phyloP scores from a whole-genome alignment of 2,329 filamentous ascomycete genomes.

The Beauveria bassiana region DNA sequence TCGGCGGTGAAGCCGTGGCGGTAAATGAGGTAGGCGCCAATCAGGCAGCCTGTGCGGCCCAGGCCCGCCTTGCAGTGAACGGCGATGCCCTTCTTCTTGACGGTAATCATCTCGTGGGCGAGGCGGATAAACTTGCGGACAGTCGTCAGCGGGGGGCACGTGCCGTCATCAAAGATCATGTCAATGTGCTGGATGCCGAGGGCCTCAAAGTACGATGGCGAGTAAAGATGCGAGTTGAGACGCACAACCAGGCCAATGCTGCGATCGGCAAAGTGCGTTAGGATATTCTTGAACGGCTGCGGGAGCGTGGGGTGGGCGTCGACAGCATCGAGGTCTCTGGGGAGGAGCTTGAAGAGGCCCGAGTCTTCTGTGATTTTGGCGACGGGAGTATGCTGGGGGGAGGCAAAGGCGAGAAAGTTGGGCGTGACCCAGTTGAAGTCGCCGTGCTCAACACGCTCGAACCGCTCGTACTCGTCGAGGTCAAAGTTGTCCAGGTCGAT shows the following conservation, averaged over 20 bases:
- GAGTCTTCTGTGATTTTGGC: constrained; percentile 65
- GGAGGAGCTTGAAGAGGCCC: constrained; percentile 65
- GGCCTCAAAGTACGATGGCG: constrained; percentile 92
- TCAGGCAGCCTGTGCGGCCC: constrained; percentile 89
- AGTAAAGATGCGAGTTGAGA: constrained; percentile 92
- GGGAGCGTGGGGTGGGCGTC: constrained; percentile 64
- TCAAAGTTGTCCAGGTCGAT: constrained; percentile 91
- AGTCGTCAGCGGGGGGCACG: constrained; percentile 80
- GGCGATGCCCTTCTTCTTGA: constrained; percentile 86
- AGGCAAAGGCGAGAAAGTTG: constrained; percentile 91
- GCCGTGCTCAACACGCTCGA: constrained; percentile 91
- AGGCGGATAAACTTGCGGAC: constrained; percentile 93
- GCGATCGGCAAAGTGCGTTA: constrained; percentile 78
- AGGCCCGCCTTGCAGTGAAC: constrained; percentile 98
- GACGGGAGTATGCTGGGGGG: constrained; percentile 75
- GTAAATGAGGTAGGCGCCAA: constrained; percentile 96
- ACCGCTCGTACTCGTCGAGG: constrained; percentile 93
- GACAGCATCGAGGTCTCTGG: constrained; percentile 67
- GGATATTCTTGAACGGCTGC: constrained; percentile 88
- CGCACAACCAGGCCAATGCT: constrained; percentile 91
- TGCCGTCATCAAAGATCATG: constrained; percentile 99
- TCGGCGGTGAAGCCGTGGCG: constrained; percentile 95
- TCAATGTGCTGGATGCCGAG: constrained; percentile 92
- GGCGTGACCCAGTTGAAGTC: constrained; percentile 99
- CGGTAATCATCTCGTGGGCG: constrained; percentile 87